phyloP scores from a whole-genome alignment of 2,329 filamentous ascomycete species.

The Reticulascus tulasneorum region DNA sequence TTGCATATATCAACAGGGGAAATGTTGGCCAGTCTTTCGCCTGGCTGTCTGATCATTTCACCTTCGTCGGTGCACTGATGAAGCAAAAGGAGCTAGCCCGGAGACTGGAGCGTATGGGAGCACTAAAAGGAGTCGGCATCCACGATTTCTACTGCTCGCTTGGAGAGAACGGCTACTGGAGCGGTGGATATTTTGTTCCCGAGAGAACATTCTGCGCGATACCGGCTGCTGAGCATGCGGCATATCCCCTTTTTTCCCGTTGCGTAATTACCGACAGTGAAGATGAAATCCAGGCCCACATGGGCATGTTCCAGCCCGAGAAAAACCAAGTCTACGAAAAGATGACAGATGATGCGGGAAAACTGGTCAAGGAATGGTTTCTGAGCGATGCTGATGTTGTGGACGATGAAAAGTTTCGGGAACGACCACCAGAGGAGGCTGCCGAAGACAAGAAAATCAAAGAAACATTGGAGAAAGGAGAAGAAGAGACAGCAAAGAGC shows the following conservation, averaged over 20 bases:
- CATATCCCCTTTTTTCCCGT: slow-evolving; percentile 42
- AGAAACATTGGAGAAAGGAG: slow-evolving; percentile 25
- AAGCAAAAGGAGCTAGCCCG: slow-evolving; percentile 67
- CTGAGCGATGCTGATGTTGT: slow-evolving; percentile 38
- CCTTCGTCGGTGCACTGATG: slow-evolving; percentile 78
- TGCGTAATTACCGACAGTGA: slow-evolving; percentile 59
- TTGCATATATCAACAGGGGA: slow-evolving; percentile 54
- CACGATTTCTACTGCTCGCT: slow-evolving; percentile 74
- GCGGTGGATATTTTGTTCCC: slow-evolving; percentile 54
- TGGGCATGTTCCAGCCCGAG: slow-evolving; percentile 59
- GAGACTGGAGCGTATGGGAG: slow-evolving; percentile 59
- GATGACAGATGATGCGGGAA: slow-evolving; percentile 57
- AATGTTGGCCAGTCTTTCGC: slow-evolving; percentile 65
- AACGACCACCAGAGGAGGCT: slow-evolving; percentile 32
- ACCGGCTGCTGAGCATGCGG: slow-evolving; percentile 46
- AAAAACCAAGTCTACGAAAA: slow-evolving; percentile 61
- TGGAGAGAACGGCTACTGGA: slow-evolving; percentile 65
- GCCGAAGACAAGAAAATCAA: slow-evolving; percentile 24
- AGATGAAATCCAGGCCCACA: slow-evolving; percentile 72
- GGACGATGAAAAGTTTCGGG: slow-evolving; percentile 42
- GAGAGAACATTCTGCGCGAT: slow-evolving; percentile 79
- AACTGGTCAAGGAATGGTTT: slow-evolving; percentile 56
- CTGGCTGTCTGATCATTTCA: slow-evolving; percentile 79
- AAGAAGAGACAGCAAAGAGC: slow-evolving; percentile 20
- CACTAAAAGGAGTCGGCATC: slow-evolving; percentile 62